Evolutionary conservation across 139 green algal genomes (phyloP).

Genomic region (Chlamydomonas asymmetrica): DNA sequence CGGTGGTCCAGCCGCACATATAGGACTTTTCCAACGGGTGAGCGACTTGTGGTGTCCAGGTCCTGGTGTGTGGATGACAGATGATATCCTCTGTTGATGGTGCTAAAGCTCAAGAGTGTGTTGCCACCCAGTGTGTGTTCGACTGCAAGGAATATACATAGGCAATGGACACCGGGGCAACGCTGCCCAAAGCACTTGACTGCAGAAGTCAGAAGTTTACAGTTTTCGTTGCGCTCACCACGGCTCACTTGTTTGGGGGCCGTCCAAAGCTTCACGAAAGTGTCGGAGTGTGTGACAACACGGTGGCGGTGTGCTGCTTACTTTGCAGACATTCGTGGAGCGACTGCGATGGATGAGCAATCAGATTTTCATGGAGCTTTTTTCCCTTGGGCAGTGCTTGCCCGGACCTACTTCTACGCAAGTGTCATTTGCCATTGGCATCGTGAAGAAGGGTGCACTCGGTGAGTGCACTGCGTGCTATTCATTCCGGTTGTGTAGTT

Average conservation of each 20-base stretch:
- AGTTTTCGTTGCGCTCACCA: not conserved
- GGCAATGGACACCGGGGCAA: not conserved
- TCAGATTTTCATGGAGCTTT: constrained; percentile 85
- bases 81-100: no score
- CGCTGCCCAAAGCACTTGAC: not conserved
- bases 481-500: no score
- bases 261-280: constrained; percentile 5
- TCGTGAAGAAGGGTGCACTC: constrained; percentile 77
- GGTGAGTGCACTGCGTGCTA: constrained; percentile 27
- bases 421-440: constrained; percentile 80
- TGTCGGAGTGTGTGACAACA: not conserved
- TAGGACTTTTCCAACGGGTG: constrained; percentile 77
- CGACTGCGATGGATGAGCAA: constrained; percentile 76
- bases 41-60: no score
- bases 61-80: no score
- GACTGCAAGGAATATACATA: not conserved
- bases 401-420: constrained; percentile 89
- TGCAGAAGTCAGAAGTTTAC: not conserved
- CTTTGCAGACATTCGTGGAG: constrained; percentile 71
- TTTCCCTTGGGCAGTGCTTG: constrained; percentile 86
- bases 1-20: constrained; percentile 81
- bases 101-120: no score
- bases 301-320: not conserved
- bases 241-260: constrained; percentile 22
- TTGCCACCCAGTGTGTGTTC: not conserved